These are phyloP conservation scores for Botryococcus braunii DNA, from an alignment of 163 green algal species.

Conservation along the genomic window DNA sequence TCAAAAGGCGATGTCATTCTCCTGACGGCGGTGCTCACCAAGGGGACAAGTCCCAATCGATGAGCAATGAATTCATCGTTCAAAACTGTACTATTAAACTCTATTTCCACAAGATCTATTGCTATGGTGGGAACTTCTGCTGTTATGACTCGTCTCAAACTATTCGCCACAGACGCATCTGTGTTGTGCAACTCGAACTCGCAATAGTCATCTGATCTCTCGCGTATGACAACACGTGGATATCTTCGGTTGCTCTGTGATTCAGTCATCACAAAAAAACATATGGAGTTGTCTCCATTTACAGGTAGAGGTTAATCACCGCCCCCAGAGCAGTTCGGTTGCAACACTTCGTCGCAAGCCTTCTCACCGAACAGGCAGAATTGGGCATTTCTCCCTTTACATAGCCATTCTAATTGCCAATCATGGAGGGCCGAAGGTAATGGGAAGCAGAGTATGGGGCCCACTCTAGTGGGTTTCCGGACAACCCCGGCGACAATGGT, in stretches of 20 bases:
- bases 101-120: conserved; percentile 97
- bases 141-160: conserved; percentile 86
- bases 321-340: too few relatives aligned
- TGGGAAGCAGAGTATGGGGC: too few relatives aligned
- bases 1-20: conserved; percentile 51
- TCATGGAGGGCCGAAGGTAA: too few relatives aligned
- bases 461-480: too few relatives aligned
- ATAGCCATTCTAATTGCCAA: too few relatives aligned
- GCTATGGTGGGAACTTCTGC: conserved; percentile 91
- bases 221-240: not conserved
- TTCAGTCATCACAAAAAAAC: too few relatives aligned
- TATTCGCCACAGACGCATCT: conserved; percentile 86
- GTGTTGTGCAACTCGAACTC: conserved; percentile 86
- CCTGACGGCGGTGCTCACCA: conserved; percentile 41
- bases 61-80: conserved; percentile 98
- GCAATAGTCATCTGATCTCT: conserved; percentile 24
- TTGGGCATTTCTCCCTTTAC: too few relatives aligned
- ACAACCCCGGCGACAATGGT: too few relatives aligned
- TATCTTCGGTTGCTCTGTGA: not conserved
- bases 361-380: too few relatives aligned
- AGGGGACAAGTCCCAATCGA: conserved; percentile 79
- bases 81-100: conserved; percentile 92
- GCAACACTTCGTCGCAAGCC: too few relatives aligned
- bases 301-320: too few relatives aligned
- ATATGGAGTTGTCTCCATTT: too few relatives aligned